Evolutionary conservation across 2,329 filamentous ascomycete genomes (phyloP).

Genomic region (Apiospora phragmitis): DNA sequence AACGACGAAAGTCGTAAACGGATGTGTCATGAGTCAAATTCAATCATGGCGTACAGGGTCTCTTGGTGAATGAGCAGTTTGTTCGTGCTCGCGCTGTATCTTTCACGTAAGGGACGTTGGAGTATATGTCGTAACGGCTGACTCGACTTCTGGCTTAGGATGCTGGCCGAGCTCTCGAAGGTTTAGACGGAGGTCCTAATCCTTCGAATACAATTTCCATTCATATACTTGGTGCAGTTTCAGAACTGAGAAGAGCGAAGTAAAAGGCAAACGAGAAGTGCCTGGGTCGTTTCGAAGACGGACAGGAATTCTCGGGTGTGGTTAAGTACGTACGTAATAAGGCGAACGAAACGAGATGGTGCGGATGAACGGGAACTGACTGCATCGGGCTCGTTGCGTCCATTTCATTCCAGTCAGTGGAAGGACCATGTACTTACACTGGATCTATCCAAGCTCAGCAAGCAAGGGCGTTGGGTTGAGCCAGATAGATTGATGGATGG

Average conservation of each 20-base stretch:
- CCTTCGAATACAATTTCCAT: not conserved
- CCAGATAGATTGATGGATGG: not conserved
- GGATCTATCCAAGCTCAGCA: not conserved
- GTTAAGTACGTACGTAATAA: not conserved
- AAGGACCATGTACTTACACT: not conserved
- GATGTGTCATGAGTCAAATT: not conserved
- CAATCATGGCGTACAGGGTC: not conserved
- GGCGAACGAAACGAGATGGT: not conserved
- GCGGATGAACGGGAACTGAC: not conserved
- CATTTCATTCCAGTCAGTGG: not conserved
- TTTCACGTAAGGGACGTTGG: not conserved
- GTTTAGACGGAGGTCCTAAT: slow-evolving; percentile 4
- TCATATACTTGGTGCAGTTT: not conserved
- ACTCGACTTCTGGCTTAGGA: not conserved
- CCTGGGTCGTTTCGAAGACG: not conserved
- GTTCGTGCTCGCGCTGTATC: not conserved
- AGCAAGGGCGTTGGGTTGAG: not conserved
- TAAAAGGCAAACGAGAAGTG: not conserved
- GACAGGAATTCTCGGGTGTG: not conserved
- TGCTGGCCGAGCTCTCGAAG: not conserved
- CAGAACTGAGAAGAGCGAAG: not conserved
- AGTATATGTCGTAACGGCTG: not conserved
- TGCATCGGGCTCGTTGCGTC: not conserved
- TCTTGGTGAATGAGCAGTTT: not conserved
- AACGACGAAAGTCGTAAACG: not conserved